Evolutionary conservation across 306 rosid species (phyloP).

Genomic region (Cyclanthera cordifolia): DNA sequence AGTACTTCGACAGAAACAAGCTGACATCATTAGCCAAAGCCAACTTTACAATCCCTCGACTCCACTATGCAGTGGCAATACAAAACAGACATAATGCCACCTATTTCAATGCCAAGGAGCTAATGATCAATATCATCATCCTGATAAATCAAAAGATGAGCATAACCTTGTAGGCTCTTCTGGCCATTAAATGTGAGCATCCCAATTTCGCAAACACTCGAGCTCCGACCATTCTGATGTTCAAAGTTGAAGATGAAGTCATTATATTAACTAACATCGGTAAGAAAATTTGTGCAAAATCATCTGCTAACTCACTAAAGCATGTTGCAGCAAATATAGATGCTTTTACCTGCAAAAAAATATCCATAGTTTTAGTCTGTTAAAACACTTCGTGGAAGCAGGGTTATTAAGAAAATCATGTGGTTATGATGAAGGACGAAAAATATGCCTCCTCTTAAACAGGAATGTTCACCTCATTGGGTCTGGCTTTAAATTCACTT

Average conservation of each 20-base stretch:
- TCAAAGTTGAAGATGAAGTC: slow-evolving; percentile 31
- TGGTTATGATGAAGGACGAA: neutral
- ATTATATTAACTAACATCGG: slow-evolving; percentile 54
- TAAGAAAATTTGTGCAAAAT: slow-evolving; percentile 47
- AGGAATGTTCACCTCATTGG: neutral
- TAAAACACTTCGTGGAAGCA: neutral
- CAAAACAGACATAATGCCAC: neutral
- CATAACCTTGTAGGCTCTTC: slow-evolving; percentile 54
- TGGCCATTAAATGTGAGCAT: slow-evolving; percentile 45
- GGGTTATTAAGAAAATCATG: neutral
- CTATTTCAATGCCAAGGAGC: neutral
- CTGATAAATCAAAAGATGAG: slow-evolving; percentile 6
- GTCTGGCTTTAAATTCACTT: neutral
- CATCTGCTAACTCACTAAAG: slow-evolving; percentile 65
- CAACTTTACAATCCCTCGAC: neutral
- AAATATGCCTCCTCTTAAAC: neutral
- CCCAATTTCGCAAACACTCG: slow-evolving; percentile 48
- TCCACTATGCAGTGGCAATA: neutral
- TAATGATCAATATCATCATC: neutral
- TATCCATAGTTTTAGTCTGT: slow-evolving; percentile 8
- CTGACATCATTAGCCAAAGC: neutral
- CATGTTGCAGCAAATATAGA: slow-evolving; percentile 80
- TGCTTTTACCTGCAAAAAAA: slow-evolving; percentile 46
- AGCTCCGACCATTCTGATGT: slow-evolving; percentile 49
- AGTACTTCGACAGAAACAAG: neutral